These are phyloP conservation scores for Diplocarpon mali DNA, from an alignment of 2,329 filamentous ascomycete genomes.

Conservation along the genomic window DNA sequence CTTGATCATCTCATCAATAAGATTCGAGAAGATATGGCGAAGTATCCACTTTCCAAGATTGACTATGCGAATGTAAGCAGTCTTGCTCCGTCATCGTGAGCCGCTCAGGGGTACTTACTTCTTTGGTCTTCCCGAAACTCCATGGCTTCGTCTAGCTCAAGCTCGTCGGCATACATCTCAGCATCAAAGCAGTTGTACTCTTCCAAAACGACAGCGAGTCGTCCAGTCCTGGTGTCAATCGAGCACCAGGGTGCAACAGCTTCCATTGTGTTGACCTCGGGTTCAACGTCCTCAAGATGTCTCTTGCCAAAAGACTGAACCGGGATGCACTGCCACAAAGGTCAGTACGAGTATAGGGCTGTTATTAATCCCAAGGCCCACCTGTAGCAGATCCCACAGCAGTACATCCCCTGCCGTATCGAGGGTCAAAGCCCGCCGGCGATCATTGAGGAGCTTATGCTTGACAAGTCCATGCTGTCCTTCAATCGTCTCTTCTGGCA, in stretches of 20 bases:
- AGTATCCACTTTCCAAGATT: constrained; percentile 96
- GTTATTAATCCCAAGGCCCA: constrained; percentile 30
- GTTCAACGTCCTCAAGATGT: constrained; percentile 84
- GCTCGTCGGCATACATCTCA: constrained; percentile 91
- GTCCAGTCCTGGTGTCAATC: constrained; percentile 86
- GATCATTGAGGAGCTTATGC: constrained; percentile 82
- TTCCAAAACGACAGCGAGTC: constrained; percentile 80
- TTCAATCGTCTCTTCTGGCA: constrained; percentile 75
- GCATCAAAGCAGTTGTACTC: constrained; percentile 96
- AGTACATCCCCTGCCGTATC: constrained; percentile 93
- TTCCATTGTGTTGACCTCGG: constrained; percentile 75
- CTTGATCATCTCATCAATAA: constrained; percentile 83
- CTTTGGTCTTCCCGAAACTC: constrained; percentile 89
- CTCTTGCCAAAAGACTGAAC: constrained; percentile 89
- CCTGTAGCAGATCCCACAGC: constrained; percentile 85
- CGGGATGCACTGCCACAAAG: constrained; percentile 55
- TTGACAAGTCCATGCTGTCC: constrained; percentile 94
- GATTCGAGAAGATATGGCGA: constrained; percentile 77
- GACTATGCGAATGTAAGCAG: constrained; percentile 42
- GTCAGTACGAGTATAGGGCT: constrained; percentile 19
- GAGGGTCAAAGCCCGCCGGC: constrained; percentile 76
- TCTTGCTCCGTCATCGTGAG: not conserved
- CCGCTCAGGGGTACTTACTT: constrained; percentile 44
- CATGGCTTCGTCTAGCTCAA: constrained; percentile 59
- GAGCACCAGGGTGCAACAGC: constrained; percentile 94